Conservation (phyloP, 306 rosid genomes). For the Biancaea sappan region DNA sequence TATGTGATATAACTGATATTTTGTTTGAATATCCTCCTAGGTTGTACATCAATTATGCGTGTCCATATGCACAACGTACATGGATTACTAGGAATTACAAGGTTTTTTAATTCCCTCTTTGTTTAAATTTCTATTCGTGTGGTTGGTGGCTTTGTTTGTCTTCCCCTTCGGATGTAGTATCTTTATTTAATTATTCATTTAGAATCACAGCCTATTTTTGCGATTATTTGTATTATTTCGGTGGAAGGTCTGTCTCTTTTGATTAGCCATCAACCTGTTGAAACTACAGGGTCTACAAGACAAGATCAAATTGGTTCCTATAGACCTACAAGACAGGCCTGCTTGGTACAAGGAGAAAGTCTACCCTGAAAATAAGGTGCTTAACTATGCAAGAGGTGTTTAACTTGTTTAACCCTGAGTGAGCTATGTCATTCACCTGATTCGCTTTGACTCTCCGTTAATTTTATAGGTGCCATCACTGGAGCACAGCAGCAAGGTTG, state of each 20-base stretch:
- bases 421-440: neutral
- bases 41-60: slow-evolving; percentile 53
- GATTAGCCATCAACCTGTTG: neutral
- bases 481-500: slow-evolving; percentile 82
- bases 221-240: neutral
- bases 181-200: neutral
- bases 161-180: neutral
- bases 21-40: slow-evolving; percentile 23
- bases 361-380: slow-evolving; percentile 72
- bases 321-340: slow-evolving; percentile 69
- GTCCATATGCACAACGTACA: slow-evolving; percentile 85
- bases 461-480: slow-evolving; percentile 69
- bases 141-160: neutral
- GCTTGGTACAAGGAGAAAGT: slow-evolving; percentile 92
- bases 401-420: neutral
- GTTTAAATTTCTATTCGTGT: neutral
- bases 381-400: neutral
- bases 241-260: neutral
- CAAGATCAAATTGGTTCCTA: slow-evolving; percentile 67
- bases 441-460: neutral
- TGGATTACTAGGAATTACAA: slow-evolving; percentile 86
- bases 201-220: neutral
- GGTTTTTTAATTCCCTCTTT: slow-evolving; percentile 40
- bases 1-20: neutral
- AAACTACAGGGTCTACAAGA: slow-evolving; percentile 67